Base-by-base conservation (phyloP, 2,329 filamentous ascomycete genomes). In the Epichloe gansuensis region DNA sequence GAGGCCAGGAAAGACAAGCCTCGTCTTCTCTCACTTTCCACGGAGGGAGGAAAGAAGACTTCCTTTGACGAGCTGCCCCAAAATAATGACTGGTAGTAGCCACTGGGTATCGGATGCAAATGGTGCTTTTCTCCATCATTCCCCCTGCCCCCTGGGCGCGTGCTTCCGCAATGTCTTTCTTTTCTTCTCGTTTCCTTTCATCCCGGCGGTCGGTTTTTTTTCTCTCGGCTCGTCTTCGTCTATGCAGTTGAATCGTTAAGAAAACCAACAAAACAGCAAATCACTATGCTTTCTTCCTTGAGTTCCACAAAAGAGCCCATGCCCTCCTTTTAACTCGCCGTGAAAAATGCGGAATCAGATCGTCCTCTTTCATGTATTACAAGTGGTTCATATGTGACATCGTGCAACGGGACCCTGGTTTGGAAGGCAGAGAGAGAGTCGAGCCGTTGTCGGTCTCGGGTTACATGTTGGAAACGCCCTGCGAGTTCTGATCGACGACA, bases 401-500 rank as follows among this genome's bases (percentile, higher is more conserved):
- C n/a, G 28, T 51, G 39, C 25, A 23, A 12, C 31, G 6, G 28
- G 44, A 46, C 28, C 3, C 28, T 31, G 28, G 3, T 11, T 9
- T 4, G 8, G 0, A 31, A 31, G 28, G 39, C 39, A n/a, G 13
- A 37, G 11, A n/a, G 13, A 37, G 11, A 37, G 28, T 15, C 17
- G 15, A 21, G 45, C 45, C n/a, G 3, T 37, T 5, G 5, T 23
- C 23, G 6, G n/a, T 23, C 15, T 60, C 58, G 58, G 55, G 46
- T 65, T 58, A 70, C 63, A 70, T 68, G 61, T 57, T 62, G 51
- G 63, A 63, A 17, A 69, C 62, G 37, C 63, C 64, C n/a, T 63
- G 60, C 37, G 65, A 64, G 55, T 61, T 63, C 48, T 65, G 64
- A 48, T 81, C 78, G 51, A 76, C 83, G 55, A 91, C 85, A 59